Conservation (phyloP, 2,329 filamentous ascomycete genomes). For the Ramichloridium luteum region DNA sequence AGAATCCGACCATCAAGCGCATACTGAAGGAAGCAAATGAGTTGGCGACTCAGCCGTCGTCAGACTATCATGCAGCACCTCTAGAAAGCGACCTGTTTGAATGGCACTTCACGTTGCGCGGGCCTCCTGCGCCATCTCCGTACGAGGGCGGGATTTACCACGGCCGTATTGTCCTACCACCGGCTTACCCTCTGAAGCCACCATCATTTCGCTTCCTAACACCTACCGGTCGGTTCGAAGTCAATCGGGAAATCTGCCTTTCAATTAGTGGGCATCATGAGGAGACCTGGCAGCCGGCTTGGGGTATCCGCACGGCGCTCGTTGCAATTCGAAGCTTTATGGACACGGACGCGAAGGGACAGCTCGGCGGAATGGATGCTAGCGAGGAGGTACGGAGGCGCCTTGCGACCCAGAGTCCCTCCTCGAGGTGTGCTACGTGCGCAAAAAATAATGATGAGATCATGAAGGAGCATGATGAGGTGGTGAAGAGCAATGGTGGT, state of each 20-base stretch:
- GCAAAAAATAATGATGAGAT: slow-evolving; percentile 58
- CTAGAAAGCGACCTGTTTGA: slow-evolving; percentile 87
- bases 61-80: slow-evolving; percentile 75
- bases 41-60: slow-evolving; percentile 63
- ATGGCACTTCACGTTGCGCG: slow-evolving; percentile 97
- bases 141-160: slow-evolving; percentile 83
- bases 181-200: slow-evolving; percentile 80
- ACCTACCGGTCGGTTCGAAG: slow-evolving; percentile 82
- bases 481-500: slow-evolving; percentile 35
- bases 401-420: slow-evolving; percentile 54
- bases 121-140: slow-evolving; percentile 64
- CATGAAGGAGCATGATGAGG: slow-evolving; percentile 55
- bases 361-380: slow-evolving; percentile 80
- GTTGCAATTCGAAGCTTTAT: slow-evolving; percentile 74
- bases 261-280: slow-evolving; percentile 92
- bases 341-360: slow-evolving; percentile 77
- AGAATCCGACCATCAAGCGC: slow-evolving; percentile 72
- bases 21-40: slow-evolving; percentile 88
- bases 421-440: slow-evolving; percentile 60
- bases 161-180: slow-evolving; percentile 82
- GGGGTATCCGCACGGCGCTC: slow-evolving; percentile 86
- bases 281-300: slow-evolving; percentile 97
- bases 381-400: slow-evolving; percentile 52
- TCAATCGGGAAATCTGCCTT: slow-evolving; percentile 93
- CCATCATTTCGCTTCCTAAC: slow-evolving; percentile 94